Percentiles rank a stretch among this genome's conserved stretches.
phyloP scores from a whole-genome alignment of 768 basidiomycete species.

The Calocera viscosa region DNA sequence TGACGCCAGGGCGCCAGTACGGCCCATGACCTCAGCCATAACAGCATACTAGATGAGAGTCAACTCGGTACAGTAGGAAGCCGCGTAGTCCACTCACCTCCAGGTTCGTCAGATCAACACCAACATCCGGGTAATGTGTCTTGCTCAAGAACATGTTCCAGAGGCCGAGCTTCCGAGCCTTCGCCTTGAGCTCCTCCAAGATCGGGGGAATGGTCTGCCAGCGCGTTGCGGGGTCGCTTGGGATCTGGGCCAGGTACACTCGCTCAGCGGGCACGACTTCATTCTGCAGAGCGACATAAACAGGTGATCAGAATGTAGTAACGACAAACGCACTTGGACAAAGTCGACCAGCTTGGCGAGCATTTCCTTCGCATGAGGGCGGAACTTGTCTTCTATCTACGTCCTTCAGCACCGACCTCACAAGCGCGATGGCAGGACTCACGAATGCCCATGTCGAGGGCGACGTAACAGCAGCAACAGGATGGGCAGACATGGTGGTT shows the following conservation, averaged over 20 bases:
- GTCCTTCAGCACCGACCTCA: background rate
- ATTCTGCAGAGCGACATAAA: constrained; percentile 40
- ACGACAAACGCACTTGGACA: constrained; percentile 47
- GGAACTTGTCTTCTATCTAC: constrained; percentile 86
- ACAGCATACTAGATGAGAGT: constrained; percentile 62
- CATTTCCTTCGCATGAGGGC: constrained; percentile 74
- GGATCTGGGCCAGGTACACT: constrained; percentile 70
- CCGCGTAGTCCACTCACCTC: constrained; percentile 44
- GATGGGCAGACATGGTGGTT: constrained; percentile 34
- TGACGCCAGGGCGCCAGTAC: constrained; percentile 67
- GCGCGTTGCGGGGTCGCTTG: constrained; percentile 53
- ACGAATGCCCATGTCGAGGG: constrained; percentile 83
- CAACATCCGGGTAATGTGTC: constrained; percentile 78
- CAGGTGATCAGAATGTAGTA: background rate
- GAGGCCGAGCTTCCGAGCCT: constrained; percentile 76
- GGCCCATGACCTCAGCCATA: constrained; percentile 91
- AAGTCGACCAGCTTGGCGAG: constrained; percentile 74
- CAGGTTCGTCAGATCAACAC: constrained; percentile 82
- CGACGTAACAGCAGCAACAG: constrained; percentile 64
- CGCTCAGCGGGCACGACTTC: constrained; percentile 73
- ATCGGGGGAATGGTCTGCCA: constrained; percentile 80
- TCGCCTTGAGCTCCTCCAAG: constrained; percentile 70
- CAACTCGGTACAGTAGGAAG: constrained; percentile 5
- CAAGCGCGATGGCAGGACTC: constrained; percentile 19
- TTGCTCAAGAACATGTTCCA: constrained; percentile 98